These are phyloP conservation scores for Tylopilus vinaceipallidus DNA, from an alignment of 768 basidiomycete genomes.

Conservation along the genomic window DNA sequence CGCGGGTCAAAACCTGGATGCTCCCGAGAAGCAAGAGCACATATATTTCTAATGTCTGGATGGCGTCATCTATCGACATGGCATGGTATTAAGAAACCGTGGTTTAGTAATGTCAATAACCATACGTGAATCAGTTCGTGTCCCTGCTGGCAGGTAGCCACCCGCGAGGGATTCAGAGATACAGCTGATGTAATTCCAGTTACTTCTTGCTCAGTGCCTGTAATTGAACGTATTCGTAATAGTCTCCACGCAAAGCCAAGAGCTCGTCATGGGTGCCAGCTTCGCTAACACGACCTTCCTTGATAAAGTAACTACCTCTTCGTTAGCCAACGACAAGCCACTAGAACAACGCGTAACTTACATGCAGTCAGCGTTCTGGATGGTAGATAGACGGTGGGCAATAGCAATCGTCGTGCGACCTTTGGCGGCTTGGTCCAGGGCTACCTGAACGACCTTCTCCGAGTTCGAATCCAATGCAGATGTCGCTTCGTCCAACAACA, in stretches of 20 bases:
- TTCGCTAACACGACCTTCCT: constrained; percentile 83
- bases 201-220: constrained; percentile 60
- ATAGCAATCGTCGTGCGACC: constrained; percentile 95
- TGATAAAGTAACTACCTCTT: constrained; percentile 72
- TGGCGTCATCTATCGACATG: no score
- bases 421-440: constrained; percentile 87
- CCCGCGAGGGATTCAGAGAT: no score
- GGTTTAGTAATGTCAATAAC: no score
- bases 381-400: constrained; percentile 90
- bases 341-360: constrained; percentile 34
- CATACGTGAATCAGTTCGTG: no score
- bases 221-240: constrained; percentile 87
- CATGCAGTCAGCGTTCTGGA: constrained; percentile 91
- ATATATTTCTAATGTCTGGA: no score
- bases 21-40: no score
- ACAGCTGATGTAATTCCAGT: no score
- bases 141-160: no score
- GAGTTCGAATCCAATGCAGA: constrained; percentile 89
- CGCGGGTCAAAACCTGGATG: no score
- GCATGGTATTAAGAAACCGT: no score
- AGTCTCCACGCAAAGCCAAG: constrained; percentile 58
- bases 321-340: neutral
- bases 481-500: constrained; percentile 87
- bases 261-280: constrained; percentile 87
- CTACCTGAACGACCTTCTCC: constrained; percentile 93